phyloP scores from a whole-genome alignment of 164 flowering plant species.

The Liquidambar formosana region DNA sequence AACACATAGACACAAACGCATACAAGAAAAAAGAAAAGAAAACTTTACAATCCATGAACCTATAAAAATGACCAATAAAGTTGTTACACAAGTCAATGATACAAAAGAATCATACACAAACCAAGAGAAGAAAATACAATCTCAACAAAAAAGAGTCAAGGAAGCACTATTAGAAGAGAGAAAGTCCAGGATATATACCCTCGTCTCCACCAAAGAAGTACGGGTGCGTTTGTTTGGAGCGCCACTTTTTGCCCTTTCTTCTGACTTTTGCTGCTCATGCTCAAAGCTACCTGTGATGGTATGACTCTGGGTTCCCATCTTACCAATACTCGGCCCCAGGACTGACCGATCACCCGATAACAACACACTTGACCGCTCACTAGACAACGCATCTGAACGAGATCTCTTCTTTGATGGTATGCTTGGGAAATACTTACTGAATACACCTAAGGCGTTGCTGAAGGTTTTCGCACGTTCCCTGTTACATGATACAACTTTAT shows the following conservation, averaged over 20 bases:
- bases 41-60: too few relatives aligned
- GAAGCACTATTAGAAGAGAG: not conserved
- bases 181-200: slow-evolving; percentile 37
- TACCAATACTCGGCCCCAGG: slow-evolving; percentile 47
- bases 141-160: not conserved
- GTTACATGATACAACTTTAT: slow-evolving; percentile 16
- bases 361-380: slow-evolving; percentile 45
- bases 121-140: not conserved
- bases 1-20: not conserved
- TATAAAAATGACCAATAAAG: too few relatives aligned
- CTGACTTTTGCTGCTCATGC: slow-evolving; percentile 59
- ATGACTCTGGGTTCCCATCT: slow-evolving; percentile 58
- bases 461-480: slow-evolving; percentile 69
- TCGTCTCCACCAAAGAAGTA: slow-evolving; percentile 72
- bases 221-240: slow-evolving; percentile 78
- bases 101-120: not conserved
- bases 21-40: too few relatives aligned
- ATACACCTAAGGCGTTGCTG: slow-evolving; percentile 46
- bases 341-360: slow-evolving; percentile 57
- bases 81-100: not conserved
- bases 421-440: slow-evolving; percentile 63
- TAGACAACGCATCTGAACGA: slow-evolving; percentile 52
- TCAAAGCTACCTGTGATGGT: slow-evolving; percentile 41
- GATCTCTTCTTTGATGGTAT: slow-evolving; percentile 71
- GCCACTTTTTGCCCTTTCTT: slow-evolving; percentile 55